Base-by-base conservation (phyloP, 1,139 yeast genomes). In the Sugiyamaella neomexicana region DNA sequence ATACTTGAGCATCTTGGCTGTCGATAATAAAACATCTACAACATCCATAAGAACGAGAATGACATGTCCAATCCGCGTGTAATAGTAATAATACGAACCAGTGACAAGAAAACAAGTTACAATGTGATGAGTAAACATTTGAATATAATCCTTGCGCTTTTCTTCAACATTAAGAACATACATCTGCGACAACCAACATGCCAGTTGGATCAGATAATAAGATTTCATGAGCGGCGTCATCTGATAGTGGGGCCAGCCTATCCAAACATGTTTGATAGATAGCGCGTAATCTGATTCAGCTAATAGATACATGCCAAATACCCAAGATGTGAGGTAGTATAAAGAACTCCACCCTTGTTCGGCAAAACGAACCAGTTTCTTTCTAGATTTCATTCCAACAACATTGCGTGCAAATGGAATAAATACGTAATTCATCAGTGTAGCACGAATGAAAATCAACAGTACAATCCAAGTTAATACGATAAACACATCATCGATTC, bases 121-220 rank as follows among this genome's bases (percentile, higher is more conserved):
- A 53, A 90, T 82, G 71, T 90, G 97, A 68, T 90, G 97, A 50
- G 85, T 75, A 66, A 89, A 82, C 97, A 90, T 90, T 70, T 89
- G 96, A 63, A 73, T 71, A 68, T 88, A 85, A 69, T 90, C 97
- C 68, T 89, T 89, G 62, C 97, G 81, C 60, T 77, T 80, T 58
- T 81, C 83, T 71, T 90, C 97, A 53, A 89, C 72, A 70, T 89
- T 82, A 58, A 90, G 74, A 16, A 86, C 89, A 61, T 86, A 79
- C 25, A 89, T 76, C 70, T 89, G 96, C 63, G 87, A 90, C 59
- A 89, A 66, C 96, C 96, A 90, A 62, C 81, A 82, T 7, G 88
- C 85, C 37, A 86, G 76, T 63, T 86, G 86, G 46, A 84, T 72
- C 54, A 90, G 75, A 65, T 90, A 90, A 71, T 87, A 90, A 12